Conservation (phyloP, 2,329 filamentous ascomycete genomes). For the Phialophora macrospora region DNA sequence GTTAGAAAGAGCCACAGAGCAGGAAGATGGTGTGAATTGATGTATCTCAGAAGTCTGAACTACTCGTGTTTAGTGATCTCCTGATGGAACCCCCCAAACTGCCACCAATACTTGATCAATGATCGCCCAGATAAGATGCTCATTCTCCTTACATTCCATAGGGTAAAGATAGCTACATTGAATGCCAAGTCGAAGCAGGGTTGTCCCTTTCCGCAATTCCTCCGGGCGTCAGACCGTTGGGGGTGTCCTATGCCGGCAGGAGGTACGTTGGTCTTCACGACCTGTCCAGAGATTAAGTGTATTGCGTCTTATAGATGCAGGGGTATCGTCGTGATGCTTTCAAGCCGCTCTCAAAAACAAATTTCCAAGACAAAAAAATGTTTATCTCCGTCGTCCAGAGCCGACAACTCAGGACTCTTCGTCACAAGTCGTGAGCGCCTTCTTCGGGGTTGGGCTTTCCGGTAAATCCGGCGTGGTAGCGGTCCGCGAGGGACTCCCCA, state of each 20-base stretch:
- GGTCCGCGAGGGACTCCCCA: conserved; percentile 27
- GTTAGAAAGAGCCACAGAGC: neutral
- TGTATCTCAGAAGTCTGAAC: conserved; percentile 13
- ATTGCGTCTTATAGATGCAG: conserved; percentile 29
- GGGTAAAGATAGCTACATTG: conserved; percentile 14
- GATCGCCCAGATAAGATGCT: neutral
- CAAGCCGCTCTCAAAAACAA: conserved; percentile 20
- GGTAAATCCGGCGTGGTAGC: conserved; percentile 4
- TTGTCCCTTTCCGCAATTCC: neutral
- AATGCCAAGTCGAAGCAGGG: conserved; percentile 10
- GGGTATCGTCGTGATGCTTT: conserved; percentile 34
- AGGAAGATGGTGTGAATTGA: neutral
- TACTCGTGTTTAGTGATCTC: conserved; percentile 9
- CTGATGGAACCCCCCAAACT: conserved; percentile 2
- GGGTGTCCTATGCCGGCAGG: neutral
- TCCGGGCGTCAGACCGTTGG: conserved; percentile 1
- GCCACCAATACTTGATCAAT: conserved; percentile 10
- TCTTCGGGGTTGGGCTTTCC: conserved; percentile 27
- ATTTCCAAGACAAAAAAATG: conserved; percentile 16
- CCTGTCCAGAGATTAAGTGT: conserved; percentile 22
- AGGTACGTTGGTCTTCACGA: neutral
- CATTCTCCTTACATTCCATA: conserved; percentile 5
- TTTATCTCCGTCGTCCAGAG: neutral
- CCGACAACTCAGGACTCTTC: conserved; percentile 16
- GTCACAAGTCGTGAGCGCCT: conserved; percentile 12